phyloP scores from a whole-genome alignment of 2,329 filamentous ascomycete species.

The Cercospora sp. region DNA sequence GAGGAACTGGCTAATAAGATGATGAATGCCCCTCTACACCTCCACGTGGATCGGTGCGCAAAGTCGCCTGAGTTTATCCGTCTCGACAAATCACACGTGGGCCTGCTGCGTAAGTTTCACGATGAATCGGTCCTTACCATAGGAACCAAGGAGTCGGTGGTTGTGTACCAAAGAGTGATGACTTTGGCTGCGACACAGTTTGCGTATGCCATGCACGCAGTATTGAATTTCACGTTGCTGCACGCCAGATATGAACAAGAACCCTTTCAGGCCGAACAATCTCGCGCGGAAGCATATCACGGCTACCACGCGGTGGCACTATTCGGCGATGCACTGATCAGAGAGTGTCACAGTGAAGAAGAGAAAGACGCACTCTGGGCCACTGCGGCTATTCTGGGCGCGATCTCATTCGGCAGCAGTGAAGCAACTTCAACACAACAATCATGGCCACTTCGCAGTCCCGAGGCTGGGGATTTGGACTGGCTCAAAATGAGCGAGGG shows the following conservation, averaged over 20 bases:
- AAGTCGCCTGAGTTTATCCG: conserved; percentile 19
- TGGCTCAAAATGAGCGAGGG: conserved; percentile 61
- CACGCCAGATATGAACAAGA: conserved; percentile 52
- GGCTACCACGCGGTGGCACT: conserved; percentile 51
- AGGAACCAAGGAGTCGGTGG: conserved; percentile 28
- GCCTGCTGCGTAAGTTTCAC: conserved; percentile 29
- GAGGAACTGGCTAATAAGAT: conserved; percentile 15
- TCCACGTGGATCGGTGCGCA: conserved; percentile 15
- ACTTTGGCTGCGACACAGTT: conserved; percentile 32
- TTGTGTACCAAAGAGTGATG: conserved; percentile 28
- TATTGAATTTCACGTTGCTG: conserved; percentile 54
- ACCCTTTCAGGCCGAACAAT: conserved; percentile 25
- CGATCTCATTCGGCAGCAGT: conserved; percentile 49
- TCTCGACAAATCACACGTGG: conserved; percentile 26
- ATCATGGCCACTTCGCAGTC: conserved; percentile 57
- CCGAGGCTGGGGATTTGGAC: conserved; percentile 50
- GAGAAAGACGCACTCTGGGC: conserved; percentile 52
- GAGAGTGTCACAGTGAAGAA: conserved; percentile 33
- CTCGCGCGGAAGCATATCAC: conserved; percentile 47
- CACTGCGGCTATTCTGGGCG: conserved; percentile 50
- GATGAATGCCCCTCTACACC: conserved; percentile 23
- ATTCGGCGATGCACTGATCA: conserved; percentile 49
- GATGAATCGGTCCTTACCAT: conserved; percentile 30
- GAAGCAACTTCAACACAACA: conserved; percentile 46
- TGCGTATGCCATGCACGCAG: conserved; percentile 56